phyloP scores from a whole-genome alignment of 2,329 filamentous ascomycete genomes.

The Stylonectria norvegica region DNA sequence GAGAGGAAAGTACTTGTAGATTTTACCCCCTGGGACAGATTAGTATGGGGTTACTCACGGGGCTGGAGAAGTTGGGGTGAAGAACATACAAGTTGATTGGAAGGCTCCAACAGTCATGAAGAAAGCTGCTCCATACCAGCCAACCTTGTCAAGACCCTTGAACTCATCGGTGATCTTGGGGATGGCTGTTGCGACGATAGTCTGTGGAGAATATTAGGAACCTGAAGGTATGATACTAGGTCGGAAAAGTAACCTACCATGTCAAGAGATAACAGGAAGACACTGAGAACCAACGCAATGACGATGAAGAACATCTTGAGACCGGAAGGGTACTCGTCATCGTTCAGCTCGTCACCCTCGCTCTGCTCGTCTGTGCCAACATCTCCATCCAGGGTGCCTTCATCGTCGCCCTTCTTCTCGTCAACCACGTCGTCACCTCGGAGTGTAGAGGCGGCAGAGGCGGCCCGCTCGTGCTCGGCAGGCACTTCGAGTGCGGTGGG shows the following conservation, averaged over 20 bases:
- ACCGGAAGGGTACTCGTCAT: conserved; percentile 39
- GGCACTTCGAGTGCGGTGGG: conserved; percentile 22
- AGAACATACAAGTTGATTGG: conserved; percentile 40
- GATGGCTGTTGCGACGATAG: conserved; percentile 56
- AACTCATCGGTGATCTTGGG: conserved; percentile 54
- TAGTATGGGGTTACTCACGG: conserved; percentile 22
- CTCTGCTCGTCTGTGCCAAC: conserved; percentile 14
- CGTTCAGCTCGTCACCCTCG: conserved; percentile 18
- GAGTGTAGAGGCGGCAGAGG: conserved; percentile 30
- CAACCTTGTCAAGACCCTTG: conserved; percentile 49
- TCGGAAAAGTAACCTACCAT: conserved; percentile 33
- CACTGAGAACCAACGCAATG: conserved; percentile 43
- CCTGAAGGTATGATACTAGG: not conserved
- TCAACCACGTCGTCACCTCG: conserved; percentile 23
- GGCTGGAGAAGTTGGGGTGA: conserved; percentile 1
- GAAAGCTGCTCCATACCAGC: conserved; percentile 58
- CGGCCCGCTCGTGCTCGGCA: conserved; percentile 18
- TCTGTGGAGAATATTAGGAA: conserved; percentile 31
- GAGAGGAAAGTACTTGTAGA: conserved; percentile 51
- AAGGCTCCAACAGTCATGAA: conserved; percentile 47
- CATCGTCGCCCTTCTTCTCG: conserved; percentile 15
- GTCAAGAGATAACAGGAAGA: conserved; percentile 50
- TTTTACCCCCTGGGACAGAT: conserved; percentile 41
- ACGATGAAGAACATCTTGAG: conserved; percentile 42
- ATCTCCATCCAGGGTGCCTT: conserved; percentile 17